Evolutionary conservation across 495 filamentous ascomycete genomes (phyloP).

Genomic region (Xylaria intraflava): DNA sequence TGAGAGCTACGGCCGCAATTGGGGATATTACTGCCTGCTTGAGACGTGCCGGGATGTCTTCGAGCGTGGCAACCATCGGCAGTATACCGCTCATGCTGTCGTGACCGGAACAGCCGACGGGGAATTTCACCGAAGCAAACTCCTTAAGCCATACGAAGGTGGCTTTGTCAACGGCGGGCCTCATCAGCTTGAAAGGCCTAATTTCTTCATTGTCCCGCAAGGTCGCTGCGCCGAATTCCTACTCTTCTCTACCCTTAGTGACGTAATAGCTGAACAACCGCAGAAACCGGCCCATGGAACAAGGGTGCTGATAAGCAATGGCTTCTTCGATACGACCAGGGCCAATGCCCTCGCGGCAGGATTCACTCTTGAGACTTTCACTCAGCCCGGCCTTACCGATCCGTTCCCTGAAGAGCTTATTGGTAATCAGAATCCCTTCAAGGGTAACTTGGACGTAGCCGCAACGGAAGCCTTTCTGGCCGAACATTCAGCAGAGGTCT

Average conservation of each 20-base stretch:
- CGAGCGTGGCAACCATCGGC: conserved; percentile 4
- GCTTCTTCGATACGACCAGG: conserved; percentile 10
- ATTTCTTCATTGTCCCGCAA: conserved; percentile 10
- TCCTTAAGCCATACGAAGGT: conserved; percentile 1
- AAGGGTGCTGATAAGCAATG: conserved; percentile 7
- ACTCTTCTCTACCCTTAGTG: conserved; percentile 1
- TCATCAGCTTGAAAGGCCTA: conserved; percentile 3
- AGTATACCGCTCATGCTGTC: neutral
- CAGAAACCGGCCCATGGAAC: neutral
- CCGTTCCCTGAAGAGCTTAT: conserved; percentile 3
- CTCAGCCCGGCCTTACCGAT: conserved; percentile 1
- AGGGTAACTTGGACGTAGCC: conserved; percentile 5
- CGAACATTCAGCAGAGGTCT: neutral
- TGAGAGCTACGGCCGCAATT: conserved; percentile 11
- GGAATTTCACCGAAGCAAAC: conserved; percentile 6
- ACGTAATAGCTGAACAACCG: neutral
- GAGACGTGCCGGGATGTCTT: conserved; percentile 10
- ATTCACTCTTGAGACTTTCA: conserved; percentile 6
- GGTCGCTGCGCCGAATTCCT: conserved; percentile 11
- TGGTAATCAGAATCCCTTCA: conserved; percentile 8
- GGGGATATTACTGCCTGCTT: conserved; percentile 11
- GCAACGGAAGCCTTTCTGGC: neutral
- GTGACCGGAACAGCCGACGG: neutral
- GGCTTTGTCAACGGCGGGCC: conserved; percentile 10
- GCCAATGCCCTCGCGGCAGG: conserved; percentile 7